Conservation (phyloP, 2,329 filamentous ascomycete genomes). For the Hymenoscyphus albidus region DNA sequence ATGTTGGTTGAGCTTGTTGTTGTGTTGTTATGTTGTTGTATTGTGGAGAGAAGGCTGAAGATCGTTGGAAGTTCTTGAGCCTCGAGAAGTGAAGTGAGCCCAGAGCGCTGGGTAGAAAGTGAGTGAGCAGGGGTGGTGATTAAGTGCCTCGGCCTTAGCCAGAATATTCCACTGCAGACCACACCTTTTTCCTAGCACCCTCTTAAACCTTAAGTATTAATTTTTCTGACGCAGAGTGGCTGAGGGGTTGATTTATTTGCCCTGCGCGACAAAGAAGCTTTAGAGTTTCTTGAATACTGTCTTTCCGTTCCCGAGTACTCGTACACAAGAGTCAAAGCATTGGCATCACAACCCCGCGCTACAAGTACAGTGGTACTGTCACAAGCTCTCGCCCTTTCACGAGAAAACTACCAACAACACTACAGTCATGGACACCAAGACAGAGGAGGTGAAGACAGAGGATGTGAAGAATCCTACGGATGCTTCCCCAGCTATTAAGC, state of each 20-base stretch:
- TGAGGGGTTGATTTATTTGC: background rate
- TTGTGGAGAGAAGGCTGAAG: conserved; percentile 14
- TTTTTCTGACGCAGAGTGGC: background rate
- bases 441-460: conserved; percentile 22
- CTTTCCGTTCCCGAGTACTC: background rate
- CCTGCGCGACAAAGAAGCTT: background rate
- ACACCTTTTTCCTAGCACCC: background rate
- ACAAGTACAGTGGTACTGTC: background rate
- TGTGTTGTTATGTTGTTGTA: conserved; percentile 7
- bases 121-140: background rate
- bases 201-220: background rate
- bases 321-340: background rate
- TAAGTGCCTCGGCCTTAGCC: background rate
- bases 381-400: conserved; percentile 2
- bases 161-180: background rate
- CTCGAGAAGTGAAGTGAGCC: background rate
- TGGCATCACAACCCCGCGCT: conserved; percentile 7
- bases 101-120: background rate
- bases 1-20: background rate
- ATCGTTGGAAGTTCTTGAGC: background rate
- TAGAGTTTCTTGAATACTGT: background rate
- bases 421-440: conserved; percentile 26
- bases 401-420: background rate
- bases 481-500: conserved; percentile 10
- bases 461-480: conserved; percentile 21